Evolutionary conservation across 2,329 filamentous ascomycete species (phyloP), one percentile per base, ranked within the genome.

Genomic region (Pseudogymnoascus sp.): DNA sequence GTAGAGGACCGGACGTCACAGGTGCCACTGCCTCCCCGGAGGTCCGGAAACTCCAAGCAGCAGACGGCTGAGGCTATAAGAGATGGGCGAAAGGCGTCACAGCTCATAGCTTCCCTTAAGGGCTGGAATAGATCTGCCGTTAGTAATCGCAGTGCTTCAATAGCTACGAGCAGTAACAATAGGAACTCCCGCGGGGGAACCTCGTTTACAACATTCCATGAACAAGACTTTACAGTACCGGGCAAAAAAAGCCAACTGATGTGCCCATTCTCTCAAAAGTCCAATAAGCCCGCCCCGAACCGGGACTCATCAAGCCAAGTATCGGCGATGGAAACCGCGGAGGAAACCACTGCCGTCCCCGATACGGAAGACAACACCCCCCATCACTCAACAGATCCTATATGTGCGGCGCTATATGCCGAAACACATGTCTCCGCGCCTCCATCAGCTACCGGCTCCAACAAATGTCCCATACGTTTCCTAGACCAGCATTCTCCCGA

Each of bases 401-500:
- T 87, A 60, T 87, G 85, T 70, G 82, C 82, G 37, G 82, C 83
- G 73, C 84, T 86, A 82, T 78, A 77, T 69, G 84, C 81, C 65
- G 86, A 86, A 73, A 82, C 77, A 72, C 74, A 68, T 72, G 71
- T 61, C 66, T 73, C 18, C 67, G 69, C 12, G 76, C 72, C 79
- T 35, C 76, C 78, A 4, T 78, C 79, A 7, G 78, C 76, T 29
- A 78, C 81, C 64, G 79, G 73, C 42, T 81, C 81, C 8, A 79
- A 84, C 62, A 91, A 91, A 71, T 97, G 93, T 74, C 93, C 93
- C 2, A 97, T 97, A 64, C 89, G 93, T 58, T 97, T 89, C 76
- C 80, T 97, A 71, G 88, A 97, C 74, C 88, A 96, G 73, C 92
- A 96, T 72, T 92, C 91, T 1, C 90, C 93, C 1, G 90, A 96